Conservation (phyloP, 345 rosid genomes). For the Psidium friedrichsthalianum region DNA sequence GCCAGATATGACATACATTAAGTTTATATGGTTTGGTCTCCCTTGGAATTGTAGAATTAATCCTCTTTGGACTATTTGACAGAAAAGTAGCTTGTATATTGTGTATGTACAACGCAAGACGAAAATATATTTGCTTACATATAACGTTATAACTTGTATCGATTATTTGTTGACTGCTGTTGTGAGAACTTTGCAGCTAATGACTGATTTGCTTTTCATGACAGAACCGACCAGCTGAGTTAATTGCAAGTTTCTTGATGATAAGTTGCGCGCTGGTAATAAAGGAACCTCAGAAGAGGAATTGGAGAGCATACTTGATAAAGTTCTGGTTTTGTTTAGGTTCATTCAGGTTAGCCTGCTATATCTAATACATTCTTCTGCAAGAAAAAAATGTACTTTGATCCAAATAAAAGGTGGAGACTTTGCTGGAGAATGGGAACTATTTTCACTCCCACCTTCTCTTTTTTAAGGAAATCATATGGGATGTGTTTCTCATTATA, state of each 20-base stretch:
- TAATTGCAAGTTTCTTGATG: constrained; percentile 96
- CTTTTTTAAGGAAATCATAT: constrained; percentile 6
- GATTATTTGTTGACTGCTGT: not conserved
- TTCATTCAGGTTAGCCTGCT: constrained; percentile 69
- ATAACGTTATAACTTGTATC: not conserved
- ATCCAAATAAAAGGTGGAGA: not conserved
- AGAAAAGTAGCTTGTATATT: not conserved
- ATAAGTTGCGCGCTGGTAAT: constrained; percentile 98
- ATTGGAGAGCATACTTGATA: constrained; percentile 93
- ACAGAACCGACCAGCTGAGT: constrained; percentile 97
- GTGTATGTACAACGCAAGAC: not conserved
- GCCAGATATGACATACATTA: not conserved
- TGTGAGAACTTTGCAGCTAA: not conserved
- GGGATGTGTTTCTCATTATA: constrained; percentile 5
- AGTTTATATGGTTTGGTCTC: not conserved
- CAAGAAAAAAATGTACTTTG: not conserved
- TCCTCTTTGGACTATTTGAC: not conserved
- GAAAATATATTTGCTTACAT: not conserved
- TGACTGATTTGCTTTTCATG: not conserved
- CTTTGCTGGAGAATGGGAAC: not conserved
- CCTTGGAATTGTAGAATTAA: not conserved
- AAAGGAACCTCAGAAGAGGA: constrained; percentile 99
- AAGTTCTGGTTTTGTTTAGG: constrained; percentile 93
- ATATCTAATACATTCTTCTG: not conserved
- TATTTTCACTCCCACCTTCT: not conserved